Evolutionary conservation across 2,329 filamentous ascomycete genomes (phyloP), one percentile per base, ranked within the genome.

Genomic region (Pseudocercospora fijiensis): DNA sequence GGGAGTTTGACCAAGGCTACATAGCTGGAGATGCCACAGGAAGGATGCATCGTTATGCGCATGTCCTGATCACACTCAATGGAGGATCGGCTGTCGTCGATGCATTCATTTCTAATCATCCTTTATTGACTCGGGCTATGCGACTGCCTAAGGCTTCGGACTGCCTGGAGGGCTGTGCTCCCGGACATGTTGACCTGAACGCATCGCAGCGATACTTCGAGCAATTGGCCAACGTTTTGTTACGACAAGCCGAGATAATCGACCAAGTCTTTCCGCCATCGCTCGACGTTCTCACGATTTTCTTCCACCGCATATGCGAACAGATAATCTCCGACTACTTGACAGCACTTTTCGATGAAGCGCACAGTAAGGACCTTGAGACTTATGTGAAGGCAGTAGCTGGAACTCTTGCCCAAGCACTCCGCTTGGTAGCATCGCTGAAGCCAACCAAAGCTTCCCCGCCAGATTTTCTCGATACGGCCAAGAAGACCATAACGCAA

Each of bases 1-100:
- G 90, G 56, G 95, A 99, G 76, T 99, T 99, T 70, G 90, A 96
- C 77, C 90, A 95, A 68, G 95, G 92, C 3, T 96, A 96, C 69
- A 91, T 95, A 75, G 88, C 87, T 49, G 90, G 90, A 79, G 94
- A 99, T 75, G 87, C 96, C 60, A 90, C 96, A 68, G 92, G 91
- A 1, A 84, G 88, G 60, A 97, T 98, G 94, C 87, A 85, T 70
- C 86, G 90, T 73, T 98, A 96, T 77, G 93, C 93, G 1, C 87
- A 92, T 70, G 92, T 99, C 16, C 80, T 99, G 62, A 87, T 90
- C 63, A 85, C 85, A 1, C 82, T 99, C 51, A 96, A 96, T 75
- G 92, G 91, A 26, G 92, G 92, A 16, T 83, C 84, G 45, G 88
- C 89, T 13, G 91, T 87, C 9, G 83, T 96, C 55, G 92, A 98